Conservation (phyloP, 177 flowering plant genomes). For the Tripterygium wilfordii region DNA sequence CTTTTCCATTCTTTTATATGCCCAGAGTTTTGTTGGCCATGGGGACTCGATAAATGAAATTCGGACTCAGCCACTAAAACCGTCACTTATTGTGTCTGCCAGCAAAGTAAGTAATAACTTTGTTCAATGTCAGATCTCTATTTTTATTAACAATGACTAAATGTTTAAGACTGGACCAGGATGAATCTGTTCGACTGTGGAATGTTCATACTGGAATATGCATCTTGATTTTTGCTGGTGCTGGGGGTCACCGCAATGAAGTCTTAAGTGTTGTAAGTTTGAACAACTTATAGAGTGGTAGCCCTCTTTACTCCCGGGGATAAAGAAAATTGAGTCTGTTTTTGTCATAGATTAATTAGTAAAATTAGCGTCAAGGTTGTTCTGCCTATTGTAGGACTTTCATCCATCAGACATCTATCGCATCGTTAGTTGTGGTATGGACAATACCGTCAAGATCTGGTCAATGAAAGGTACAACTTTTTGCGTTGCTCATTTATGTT, state of each 20-base stretch:
- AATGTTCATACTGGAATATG: conserved; percentile 95
- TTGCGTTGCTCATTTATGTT: background rate
- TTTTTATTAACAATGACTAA: background rate
- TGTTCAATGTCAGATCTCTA: background rate
- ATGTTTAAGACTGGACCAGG: conserved; percentile 37
- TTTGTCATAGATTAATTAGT: too few species aligned
- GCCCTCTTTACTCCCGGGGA: too few species aligned
- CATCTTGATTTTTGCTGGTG: conserved; percentile 94
- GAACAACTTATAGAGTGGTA: background rate
- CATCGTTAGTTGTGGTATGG: conserved; percentile 99
- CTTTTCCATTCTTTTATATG: background rate
- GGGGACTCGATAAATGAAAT: conserved; percentile 97
- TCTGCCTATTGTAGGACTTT: conserved; percentile 60
- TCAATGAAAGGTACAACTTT: conserved; percentile 82
- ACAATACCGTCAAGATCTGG: conserved; percentile 96
- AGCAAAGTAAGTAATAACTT: conserved; percentile 59
- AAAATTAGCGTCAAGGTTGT: conserved; percentile 4
- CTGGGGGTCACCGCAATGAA: conserved; percentile 98
- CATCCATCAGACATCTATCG: conserved; percentile 95
- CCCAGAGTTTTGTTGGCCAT: conserved; percentile 95
- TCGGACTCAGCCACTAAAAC: conserved; percentile 82
- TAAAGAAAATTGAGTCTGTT: too few species aligned
- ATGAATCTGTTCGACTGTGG: conserved; percentile 97
- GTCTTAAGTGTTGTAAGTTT: conserved; percentile 87
- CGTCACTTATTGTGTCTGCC: conserved; percentile 89